Percentiles rank a stretch among this genome's conserved stretches.
These are phyloP conservation scores for Cytospora piceae DNA, from an alignment of 2,329 filamentous ascomycete genomes.

Conservation along the genomic window DNA sequence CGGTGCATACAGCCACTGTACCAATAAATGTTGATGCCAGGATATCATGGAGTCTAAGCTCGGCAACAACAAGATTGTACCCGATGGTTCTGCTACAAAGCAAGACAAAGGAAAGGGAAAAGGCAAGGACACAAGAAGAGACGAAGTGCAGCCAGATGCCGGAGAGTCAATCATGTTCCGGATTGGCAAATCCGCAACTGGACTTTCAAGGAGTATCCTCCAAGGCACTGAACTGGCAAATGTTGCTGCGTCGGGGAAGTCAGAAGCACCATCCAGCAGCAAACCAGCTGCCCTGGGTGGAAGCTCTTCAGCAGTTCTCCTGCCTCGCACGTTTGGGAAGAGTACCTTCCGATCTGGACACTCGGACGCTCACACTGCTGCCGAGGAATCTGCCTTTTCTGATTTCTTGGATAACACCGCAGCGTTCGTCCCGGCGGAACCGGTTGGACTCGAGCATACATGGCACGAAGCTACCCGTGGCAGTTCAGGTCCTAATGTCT, in stretches of 20 bases:
- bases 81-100: neutral
- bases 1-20: neutral
- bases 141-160: slow-evolving; percentile 11
- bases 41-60: slow-evolving; percentile 18
- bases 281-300: slow-evolving; percentile 26
- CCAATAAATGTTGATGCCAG: neutral
- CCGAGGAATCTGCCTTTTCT: slow-evolving; percentile 43
- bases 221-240: slow-evolving; percentile 21
- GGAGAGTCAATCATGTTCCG: slow-evolving; percentile 27
- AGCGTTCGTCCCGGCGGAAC: slow-evolving; percentile 32
- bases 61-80: neutral
- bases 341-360: slow-evolving; percentile 38
- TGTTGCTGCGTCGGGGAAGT: slow-evolving; percentile 22
- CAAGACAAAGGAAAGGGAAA: slow-evolving; percentile 21
- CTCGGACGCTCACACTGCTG: slow-evolving; percentile 36
- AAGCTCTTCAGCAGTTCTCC: slow-evolving; percentile 32
- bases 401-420: slow-evolving; percentile 41
- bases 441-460: slow-evolving; percentile 29
- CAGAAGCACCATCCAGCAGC: slow-evolving; percentile 20
- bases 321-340: slow-evolving; percentile 23
- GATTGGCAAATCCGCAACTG: slow-evolving; percentile 33
- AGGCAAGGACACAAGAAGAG: slow-evolving; percentile 23
- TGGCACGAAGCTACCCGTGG: slow-evolving; percentile 25
- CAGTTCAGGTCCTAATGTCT: no score
- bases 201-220: slow-evolving; percentile 35